Evolutionary conservation across 2,329 filamentous ascomycete species (phyloP), one percentile per base, ranked within the genome.

Genomic region (Coniochaeta ligniaria): DNA sequence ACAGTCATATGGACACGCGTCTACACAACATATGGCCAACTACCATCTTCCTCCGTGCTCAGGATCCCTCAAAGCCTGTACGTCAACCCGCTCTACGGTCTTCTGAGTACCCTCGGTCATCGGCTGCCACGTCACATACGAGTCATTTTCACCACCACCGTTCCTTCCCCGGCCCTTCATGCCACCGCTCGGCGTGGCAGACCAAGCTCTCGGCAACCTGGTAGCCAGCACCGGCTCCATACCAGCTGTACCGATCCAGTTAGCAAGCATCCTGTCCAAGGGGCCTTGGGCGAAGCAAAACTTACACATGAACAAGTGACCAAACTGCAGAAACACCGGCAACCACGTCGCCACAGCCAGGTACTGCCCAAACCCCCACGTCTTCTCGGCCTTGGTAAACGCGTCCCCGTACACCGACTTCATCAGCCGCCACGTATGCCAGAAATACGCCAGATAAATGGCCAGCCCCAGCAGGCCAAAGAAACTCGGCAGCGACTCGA

Each of bases 361-460:
- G 20, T 65, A 65, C 62, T 65, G 63, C 4, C 62, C 63, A 35
- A 65, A 65, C 16, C 63, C 63, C 63, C 63, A 65, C 20, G 31
- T 61, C 58, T 60, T 60, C 16, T 59, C 26, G 35, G 59, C 59
- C 17, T 59, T 59, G 9, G 45, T 59, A 43, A 65, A 63, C 5
- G 62, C 60, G 1, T 58, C 55, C 1, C 62, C 62, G 35, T 65
- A 65, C 35, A 57, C 61, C 26, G 58, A 57, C 60, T 65, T 63
- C 63, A 65, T 65, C 57, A 65, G 55, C 50, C 57, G n/a, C 60
- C 62, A 62, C 22, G 63, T 63, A 14, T 61, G 61, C 56, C 60
- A 60, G 52, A 62, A 65, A 52, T 65, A 63, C 24, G 26, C 38
- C 31, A 58, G 56, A 31, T 62, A 63, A 5, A 63, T 58, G 1